Conservation (phyloP, 495 filamentous ascomycete species). For the Chaetomium tenue region DNA sequence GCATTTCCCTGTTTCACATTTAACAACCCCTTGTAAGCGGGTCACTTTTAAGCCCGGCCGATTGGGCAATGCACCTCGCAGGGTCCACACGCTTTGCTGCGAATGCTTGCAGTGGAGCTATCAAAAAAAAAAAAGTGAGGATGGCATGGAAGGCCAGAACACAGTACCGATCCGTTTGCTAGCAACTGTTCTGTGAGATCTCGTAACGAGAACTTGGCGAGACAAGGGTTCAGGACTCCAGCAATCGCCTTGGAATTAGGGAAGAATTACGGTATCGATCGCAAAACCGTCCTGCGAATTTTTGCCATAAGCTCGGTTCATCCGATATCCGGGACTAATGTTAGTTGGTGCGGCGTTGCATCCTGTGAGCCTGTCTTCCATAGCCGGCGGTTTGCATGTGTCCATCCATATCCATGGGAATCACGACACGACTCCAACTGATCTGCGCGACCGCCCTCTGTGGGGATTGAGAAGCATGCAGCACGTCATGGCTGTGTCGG, state of each 20-base stretch:
- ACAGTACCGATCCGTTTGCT: neutral
- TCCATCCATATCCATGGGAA: too few relatives aligned
- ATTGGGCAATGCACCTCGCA: constrained; percentile 19
- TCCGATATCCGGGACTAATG: too few relatives aligned
- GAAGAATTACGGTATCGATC: neutral
- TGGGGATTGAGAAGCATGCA: neutral
- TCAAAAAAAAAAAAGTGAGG: neutral
- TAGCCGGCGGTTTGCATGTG: too few relatives aligned
- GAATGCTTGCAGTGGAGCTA: neutral
- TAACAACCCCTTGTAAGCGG: constrained; percentile 2
- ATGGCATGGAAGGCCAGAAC: neutral
- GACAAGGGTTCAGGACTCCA: neutral
- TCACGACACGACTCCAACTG: too few relatives aligned
- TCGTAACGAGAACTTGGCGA: neutral
- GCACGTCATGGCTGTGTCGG: neutral
- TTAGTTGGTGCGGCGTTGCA: too few relatives aligned
- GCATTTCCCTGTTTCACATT: constrained; percentile 3
- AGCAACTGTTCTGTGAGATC: neutral
- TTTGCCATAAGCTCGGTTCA: too few relatives aligned
- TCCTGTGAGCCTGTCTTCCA: too few relatives aligned
- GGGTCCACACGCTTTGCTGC: neutral
- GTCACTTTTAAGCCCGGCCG: constrained; percentile 11
- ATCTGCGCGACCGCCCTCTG: too few relatives aligned
- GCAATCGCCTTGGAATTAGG: neutral
- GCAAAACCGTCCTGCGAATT: too few relatives aligned